Conservation (phyloP, 1,284 basidiomycete species). For the Naganishia albida region DNA sequence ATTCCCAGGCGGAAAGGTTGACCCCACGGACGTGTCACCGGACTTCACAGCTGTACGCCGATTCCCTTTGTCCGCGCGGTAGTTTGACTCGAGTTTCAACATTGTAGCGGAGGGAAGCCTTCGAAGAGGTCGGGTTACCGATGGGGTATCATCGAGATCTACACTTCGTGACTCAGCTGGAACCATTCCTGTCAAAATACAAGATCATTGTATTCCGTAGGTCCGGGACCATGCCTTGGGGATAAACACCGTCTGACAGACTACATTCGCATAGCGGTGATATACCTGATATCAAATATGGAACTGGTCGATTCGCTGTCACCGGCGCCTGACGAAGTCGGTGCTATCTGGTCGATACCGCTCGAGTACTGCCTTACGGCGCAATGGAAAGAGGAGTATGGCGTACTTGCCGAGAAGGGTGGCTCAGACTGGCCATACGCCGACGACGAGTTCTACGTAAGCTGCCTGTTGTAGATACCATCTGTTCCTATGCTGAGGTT, state of each 20-base stretch:
- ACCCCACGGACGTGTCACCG: slow-evolving; percentile 65
- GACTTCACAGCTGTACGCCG: slow-evolving; percentile 70
- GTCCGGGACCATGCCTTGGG: slow-evolving; percentile 16
- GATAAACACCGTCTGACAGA: slow-evolving; percentile 2
- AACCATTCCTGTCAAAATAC: slow-evolving; percentile 68
- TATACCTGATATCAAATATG: slow-evolving; percentile 66
- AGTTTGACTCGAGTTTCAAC: slow-evolving; percentile 1
- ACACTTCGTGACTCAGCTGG: slow-evolving; percentile 65
- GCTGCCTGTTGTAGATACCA: slow-evolving; percentile 15
- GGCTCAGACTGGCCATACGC: slow-evolving; percentile 73
- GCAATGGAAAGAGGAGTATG: slow-evolving; percentile 56
- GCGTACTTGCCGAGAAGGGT: slow-evolving; percentile 60
- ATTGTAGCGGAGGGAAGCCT: slow-evolving; percentile 72
- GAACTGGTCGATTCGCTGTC: slow-evolving; percentile 60
- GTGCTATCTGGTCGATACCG: slow-evolving; percentile 74
- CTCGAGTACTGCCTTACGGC: slow-evolving; percentile 64
- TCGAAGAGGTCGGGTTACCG: slow-evolving; percentile 76
- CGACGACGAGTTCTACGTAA: slow-evolving; percentile 64
- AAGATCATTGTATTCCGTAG: slow-evolving; percentile 51
- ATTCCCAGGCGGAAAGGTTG: slow-evolving; percentile 77
- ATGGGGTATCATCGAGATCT: slow-evolving; percentile 59
- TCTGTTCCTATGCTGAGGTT: background rate
- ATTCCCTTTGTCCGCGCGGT: background rate
- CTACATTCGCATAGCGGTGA: slow-evolving; percentile 61
- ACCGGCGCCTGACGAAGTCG: slow-evolving; percentile 69